These are phyloP conservation scores for Geosiphon pyriformis DNA, from an alignment of 192 early-diverging fungal species.

Conservation along the genomic window DNA sequence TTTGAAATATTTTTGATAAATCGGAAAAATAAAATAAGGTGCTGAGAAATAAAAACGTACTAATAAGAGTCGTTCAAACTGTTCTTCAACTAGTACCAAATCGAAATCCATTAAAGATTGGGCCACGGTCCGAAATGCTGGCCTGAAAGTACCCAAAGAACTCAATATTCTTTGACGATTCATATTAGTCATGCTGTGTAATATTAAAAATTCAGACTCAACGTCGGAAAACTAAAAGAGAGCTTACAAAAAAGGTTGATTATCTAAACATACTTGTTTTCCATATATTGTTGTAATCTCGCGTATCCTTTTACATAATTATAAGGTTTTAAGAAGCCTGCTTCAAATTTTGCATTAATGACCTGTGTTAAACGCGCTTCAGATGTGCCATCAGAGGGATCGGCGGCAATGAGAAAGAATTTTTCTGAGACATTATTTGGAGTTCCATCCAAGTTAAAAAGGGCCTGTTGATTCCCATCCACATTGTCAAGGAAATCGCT, in stretches of 20 bases:
- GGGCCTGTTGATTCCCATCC: slow-evolving; percentile 32
- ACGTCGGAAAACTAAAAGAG: too few relatives aligned
- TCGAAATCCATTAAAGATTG: slow-evolving; percentile 91
- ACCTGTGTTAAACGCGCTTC: slow-evolving; percentile 88
- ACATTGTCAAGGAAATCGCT: slow-evolving; percentile 56
- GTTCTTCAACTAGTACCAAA: slow-evolving; percentile 90
- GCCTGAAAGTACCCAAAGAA: slow-evolving; percentile 85
- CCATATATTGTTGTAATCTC: slow-evolving; percentile 87
- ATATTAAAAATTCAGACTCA: slow-evolving; percentile 13
- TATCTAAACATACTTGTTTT: slow-evolving; percentile 57
- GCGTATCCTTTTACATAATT: slow-evolving; percentile 92
- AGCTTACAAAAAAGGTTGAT: too few relatives aligned
- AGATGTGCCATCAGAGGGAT: slow-evolving; percentile 78
- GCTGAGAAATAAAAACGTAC: too few relatives aligned
- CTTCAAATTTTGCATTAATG: slow-evolving; percentile 93
- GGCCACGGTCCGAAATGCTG: slow-evolving; percentile 81
- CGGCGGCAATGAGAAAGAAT: slow-evolving; percentile 89
- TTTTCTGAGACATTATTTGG: slow-evolving; percentile 67
- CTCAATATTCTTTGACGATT: slow-evolving; percentile 75
- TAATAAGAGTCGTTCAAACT: slow-evolving; percentile 88
- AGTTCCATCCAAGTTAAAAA: slow-evolving; percentile 28
- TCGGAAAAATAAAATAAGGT: too few relatives aligned
- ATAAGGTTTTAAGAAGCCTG: slow-evolving; percentile 93
- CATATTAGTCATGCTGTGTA: slow-evolving; percentile 56
- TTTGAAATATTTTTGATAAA: neutral